Conservation (phyloP, 1,139 yeast species). For the Geotrichum cucujoidarum region DNA sequence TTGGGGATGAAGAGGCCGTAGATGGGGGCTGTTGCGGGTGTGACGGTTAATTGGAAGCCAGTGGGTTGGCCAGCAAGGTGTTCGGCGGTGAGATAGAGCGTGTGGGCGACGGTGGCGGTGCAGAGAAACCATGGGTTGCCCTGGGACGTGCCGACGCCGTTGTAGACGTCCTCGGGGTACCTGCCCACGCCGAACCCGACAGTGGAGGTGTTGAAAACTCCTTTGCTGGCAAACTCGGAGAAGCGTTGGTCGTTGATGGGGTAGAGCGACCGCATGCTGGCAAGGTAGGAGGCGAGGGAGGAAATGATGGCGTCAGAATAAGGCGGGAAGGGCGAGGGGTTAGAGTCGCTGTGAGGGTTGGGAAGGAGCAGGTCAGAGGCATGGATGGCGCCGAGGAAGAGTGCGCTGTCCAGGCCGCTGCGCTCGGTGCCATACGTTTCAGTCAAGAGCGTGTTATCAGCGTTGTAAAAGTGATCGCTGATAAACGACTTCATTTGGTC, state of each 20-base stretch:
- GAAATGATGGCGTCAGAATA: slow-evolving; percentile 32
- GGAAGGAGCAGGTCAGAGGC: slow-evolving; percentile 49
- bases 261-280: slow-evolving; percentile 66
- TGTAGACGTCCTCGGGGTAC: slow-evolving; percentile 89
- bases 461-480: slow-evolving; percentile 27
- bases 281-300: slow-evolving; percentile 35
- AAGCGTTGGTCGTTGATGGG: slow-evolving; percentile 60
- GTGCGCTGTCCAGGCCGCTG: slow-evolving; percentile 75
- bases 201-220: slow-evolving; percentile 21
- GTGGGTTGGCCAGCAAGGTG: slow-evolving; percentile 39
- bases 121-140: slow-evolving; percentile 97
- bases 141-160: slow-evolving; percentile 68
- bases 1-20: slow-evolving; percentile 28
- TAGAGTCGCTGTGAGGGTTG: slow-evolving; percentile 38
- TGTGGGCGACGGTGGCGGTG: slow-evolving; percentile 74
- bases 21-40: slow-evolving; percentile 27
- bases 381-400: slow-evolving; percentile 56
- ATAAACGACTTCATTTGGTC: slow-evolving; percentile 41
- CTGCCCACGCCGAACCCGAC: slow-evolving; percentile 78
- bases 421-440: slow-evolving; percentile 62
- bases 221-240: slow-evolving; percentile 31
- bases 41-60: slow-evolving; percentile 31
- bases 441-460: slow-evolving; percentile 50
- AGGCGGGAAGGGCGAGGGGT: slow-evolving; percentile 31
- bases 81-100: slow-evolving; percentile 38